Conservation (phyloP, 139 green algal species). For the Volvox africanus region DNA sequence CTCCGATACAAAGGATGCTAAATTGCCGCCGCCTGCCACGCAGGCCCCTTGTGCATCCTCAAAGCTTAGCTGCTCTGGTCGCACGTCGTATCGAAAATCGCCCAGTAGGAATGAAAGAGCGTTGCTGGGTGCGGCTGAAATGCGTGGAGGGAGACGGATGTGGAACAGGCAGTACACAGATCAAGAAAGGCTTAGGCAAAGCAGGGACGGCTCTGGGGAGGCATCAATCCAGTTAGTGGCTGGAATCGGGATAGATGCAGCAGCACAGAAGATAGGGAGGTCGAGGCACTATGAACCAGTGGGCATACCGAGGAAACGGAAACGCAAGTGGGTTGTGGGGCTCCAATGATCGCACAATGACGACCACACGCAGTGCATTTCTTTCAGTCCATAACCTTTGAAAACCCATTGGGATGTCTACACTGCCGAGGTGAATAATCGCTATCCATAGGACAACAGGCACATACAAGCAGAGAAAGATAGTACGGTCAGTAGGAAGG, state of each 20-base stretch:
- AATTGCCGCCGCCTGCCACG: not conserved
- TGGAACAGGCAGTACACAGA: not conserved
- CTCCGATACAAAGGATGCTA: not conserved
- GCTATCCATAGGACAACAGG: too few relatives aligned
- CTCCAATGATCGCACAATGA: too few relatives aligned
- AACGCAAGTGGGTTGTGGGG: not conserved
- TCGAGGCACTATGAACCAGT: not conserved
- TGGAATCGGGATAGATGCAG: too few relatives aligned
- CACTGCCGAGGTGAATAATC: not conserved
- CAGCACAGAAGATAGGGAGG: not conserved
- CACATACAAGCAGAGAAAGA: not conserved
- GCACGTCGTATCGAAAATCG: not conserved
- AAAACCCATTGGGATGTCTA: not conserved
- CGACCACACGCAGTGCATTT: too few relatives aligned
- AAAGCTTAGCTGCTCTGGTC: not conserved
- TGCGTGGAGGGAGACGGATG: not conserved
- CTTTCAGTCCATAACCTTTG: too few relatives aligned
- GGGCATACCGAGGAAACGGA: not conserved
- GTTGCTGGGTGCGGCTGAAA: not conserved
- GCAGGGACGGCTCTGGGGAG: too few relatives aligned
- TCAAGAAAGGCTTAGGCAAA: not conserved
- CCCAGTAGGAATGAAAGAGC: not conserved
- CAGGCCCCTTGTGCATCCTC: not conserved
- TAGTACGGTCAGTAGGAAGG: not conserved
- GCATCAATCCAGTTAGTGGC: not conserved